phyloP scores from a whole-genome alignment of 352 stramenopile genomes.

The Globisporangium viniferum region DNA sequence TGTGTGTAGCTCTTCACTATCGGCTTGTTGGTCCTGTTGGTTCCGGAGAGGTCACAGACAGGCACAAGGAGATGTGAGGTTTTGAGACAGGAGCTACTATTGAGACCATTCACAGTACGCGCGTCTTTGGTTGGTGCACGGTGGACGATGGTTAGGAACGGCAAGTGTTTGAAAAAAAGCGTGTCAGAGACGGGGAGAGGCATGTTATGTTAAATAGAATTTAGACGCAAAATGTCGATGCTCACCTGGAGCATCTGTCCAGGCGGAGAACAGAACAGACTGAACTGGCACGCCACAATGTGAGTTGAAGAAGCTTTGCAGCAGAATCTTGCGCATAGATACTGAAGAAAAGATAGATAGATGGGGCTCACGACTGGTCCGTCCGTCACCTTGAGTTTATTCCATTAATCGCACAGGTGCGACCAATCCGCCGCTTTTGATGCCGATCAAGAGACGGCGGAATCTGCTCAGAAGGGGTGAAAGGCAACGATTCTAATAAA shows the following conservation, averaged over 20 bases:
- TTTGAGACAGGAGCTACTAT: conserved; percentile 1
- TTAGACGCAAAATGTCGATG: not conserved
- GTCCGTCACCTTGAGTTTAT: not conserved
- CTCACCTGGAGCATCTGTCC: not conserved
- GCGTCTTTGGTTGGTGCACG: conserved; percentile 42
- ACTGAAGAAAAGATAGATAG: not conserved
- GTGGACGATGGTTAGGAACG: conserved; percentile 14
- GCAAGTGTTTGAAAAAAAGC: not conserved
- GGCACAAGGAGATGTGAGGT: not conserved
- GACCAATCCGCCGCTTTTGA: not conserved
- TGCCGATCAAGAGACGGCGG: not conserved
- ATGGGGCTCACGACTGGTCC: not conserved
- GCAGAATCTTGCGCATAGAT: not conserved
- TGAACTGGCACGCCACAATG: not conserved
- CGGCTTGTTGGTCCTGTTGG: conserved; percentile 7
- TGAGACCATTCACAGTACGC: not conserved
- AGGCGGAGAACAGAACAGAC: not conserved
- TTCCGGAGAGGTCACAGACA: conserved; percentile 7
- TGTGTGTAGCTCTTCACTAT: conserved; percentile 3
- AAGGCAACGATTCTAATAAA: not conserved
- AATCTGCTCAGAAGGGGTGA: not conserved
- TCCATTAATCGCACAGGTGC: not conserved
- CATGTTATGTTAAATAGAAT: conserved; percentile 6
- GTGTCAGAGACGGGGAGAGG: not conserved
- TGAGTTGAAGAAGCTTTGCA: not conserved